Percentiles rank a stretch among this genome's conserved stretches.
These are phyloP conservation scores for Cladosporium sp. DNA, from an alignment of 2,329 filamentous ascomycete species.

Conservation along the genomic window DNA sequence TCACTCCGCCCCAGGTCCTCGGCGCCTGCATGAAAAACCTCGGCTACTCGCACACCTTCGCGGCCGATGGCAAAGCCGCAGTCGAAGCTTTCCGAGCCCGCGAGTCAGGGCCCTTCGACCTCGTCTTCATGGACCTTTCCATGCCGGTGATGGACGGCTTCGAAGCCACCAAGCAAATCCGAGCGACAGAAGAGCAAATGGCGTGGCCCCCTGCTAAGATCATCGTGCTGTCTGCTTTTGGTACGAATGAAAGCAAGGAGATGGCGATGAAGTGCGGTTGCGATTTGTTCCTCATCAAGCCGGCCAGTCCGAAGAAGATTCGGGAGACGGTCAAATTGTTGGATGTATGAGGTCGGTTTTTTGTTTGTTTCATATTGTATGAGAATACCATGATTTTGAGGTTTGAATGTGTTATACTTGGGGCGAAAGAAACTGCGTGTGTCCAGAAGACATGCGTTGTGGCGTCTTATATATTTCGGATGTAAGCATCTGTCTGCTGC, in stretches of 20 bases:
- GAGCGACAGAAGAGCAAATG: conserved; percentile 14
- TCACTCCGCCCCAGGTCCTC: conserved; percentile 2
- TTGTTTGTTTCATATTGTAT: too few species aligned
- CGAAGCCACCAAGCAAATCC: conserved; percentile 19
- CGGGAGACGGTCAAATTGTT: background rate
- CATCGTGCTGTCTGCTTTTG: conserved; percentile 20
- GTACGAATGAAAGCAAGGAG: conserved; percentile 10
- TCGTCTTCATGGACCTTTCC: conserved; percentile 42
- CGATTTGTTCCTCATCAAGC: conserved; percentile 30
- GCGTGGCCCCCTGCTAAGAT: conserved; percentile 12
- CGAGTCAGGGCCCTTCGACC: conserved; percentile 22
- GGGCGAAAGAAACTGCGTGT: too few species aligned
- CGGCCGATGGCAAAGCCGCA: conserved; percentile 42
- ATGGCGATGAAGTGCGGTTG: conserved; percentile 28
- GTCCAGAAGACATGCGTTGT: too few species aligned
- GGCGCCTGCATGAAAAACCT: conserved; percentile 20
- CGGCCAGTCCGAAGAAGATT: conserved; percentile 5
- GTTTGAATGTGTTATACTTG: too few species aligned
- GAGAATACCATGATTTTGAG: too few species aligned
- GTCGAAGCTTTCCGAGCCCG: conserved; percentile 34
- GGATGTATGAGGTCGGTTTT: too few species aligned
- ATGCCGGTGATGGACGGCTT: conserved; percentile 25
- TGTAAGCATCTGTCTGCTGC: too few species aligned
- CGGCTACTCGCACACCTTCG: conserved; percentile 32
- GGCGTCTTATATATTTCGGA: too few species aligned